A percentile compares a stretch with the other conserved stretches of the same genome.
These are phyloP conservation scores for Naganishia kalamii DNA, from an alignment of 768 basidiomycete species.

Conservation along the genomic window DNA sequence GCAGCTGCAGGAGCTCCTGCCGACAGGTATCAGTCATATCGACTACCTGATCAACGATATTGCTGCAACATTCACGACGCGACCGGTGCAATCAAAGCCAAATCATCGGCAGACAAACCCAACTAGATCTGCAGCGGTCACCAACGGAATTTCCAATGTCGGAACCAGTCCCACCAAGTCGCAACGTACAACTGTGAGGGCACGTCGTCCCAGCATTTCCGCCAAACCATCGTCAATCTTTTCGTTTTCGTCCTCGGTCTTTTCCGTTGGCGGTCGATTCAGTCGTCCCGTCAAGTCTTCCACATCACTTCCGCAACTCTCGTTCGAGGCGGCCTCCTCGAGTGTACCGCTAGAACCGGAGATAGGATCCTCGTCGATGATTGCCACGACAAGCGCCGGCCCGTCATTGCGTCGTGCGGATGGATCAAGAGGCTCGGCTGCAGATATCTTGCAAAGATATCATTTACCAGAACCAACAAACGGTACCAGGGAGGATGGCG, in stretches of 20 bases:
- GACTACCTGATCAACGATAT: slow-evolving; percentile 11
- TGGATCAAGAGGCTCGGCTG: background rate
- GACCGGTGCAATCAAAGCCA: background rate
- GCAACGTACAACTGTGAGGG: background rate
- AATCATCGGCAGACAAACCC: background rate
- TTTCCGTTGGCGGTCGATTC: background rate
- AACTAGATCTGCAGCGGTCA: background rate
- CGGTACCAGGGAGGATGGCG: background rate
- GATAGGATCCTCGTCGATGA: background rate
- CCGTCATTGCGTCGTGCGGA: background rate
- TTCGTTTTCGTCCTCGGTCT: slow-evolving; percentile 1
- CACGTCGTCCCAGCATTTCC: background rate
- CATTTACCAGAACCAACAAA: background rate
- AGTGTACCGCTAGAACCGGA: background rate
- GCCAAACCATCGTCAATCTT: slow-evolving; percentile 13
- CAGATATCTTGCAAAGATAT: background rate
- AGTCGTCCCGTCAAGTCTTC: background rate
- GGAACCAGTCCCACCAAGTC: background rate
- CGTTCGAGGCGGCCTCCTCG: background rate
- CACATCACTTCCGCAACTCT: slow-evolving; percentile 6
- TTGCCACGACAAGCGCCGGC: background rate
- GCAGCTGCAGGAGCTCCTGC: slow-evolving; percentile 8
- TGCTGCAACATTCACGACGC: background rate
- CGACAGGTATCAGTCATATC: slow-evolving; percentile 7
- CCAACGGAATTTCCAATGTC: background rate